Evolutionary conservation across 176 grass and related monocot species (phyloP).

Genomic region (Oryza meridionalis): DNA sequence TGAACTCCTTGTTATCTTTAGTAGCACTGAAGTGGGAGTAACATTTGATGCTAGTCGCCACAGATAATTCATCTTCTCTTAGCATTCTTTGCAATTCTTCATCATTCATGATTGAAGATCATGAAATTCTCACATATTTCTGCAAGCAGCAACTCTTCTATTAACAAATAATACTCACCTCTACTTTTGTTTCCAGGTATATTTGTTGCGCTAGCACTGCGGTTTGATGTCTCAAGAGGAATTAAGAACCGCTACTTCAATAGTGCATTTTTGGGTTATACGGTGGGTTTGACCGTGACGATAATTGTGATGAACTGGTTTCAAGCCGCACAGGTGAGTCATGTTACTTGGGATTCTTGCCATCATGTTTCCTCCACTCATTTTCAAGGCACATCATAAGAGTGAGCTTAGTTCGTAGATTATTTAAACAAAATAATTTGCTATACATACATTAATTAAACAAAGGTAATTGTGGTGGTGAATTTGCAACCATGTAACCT

Average conservation of each 20-base stretch:
- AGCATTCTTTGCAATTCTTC: neutral
- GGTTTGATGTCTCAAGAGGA: slow-evolving; percentile 86
- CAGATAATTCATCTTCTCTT: neutral
- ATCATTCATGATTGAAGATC: neutral
- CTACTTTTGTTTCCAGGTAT: slow-evolving; percentile 55
- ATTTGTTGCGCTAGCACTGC: slow-evolving; percentile 87
- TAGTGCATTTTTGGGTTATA: slow-evolving; percentile 86
- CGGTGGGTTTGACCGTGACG: slow-evolving; percentile 62
- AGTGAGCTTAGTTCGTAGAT: neutral
- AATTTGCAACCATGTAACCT: neutral
- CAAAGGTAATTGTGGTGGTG: neutral
- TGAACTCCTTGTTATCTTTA: neutral
- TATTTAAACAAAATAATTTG: neutral
- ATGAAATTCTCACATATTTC: neutral
- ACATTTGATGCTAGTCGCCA: neutral
- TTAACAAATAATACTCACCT: slow-evolving; percentile 23
- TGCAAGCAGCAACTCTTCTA: neutral
- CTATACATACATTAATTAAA: neutral
- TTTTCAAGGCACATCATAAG: neutral
- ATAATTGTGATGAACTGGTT: slow-evolving; percentile 98
- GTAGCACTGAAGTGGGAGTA: neutral
- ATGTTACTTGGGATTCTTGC: neutral
- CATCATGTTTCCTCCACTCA: neutral
- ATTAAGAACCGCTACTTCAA: slow-evolving; percentile 73
- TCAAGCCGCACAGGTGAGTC: slow-evolving; percentile 83